Conservation (phyloP, 202 grass and related monocot species). For the Cymbopogon flexuosus region DNA sequence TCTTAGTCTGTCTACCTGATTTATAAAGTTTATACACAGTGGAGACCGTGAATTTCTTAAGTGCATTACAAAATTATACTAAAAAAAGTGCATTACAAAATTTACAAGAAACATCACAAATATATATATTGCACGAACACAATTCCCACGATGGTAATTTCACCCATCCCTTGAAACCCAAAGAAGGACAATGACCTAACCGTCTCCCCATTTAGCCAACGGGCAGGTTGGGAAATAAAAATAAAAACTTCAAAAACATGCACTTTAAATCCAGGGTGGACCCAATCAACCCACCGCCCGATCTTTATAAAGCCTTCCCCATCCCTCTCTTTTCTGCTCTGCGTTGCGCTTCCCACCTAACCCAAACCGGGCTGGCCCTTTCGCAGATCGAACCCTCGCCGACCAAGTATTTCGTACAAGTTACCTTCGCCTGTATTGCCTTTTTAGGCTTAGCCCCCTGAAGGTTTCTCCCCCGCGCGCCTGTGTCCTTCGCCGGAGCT, state of each 20-base stretch:
- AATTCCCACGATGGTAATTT: not conserved
- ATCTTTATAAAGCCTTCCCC: conserved; percentile 30
- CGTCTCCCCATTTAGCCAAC: conserved; percentile 5
- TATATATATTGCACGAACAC: not conserved
- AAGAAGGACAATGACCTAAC: not conserved
- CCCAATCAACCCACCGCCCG: not conserved
- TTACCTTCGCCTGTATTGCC: not conserved
- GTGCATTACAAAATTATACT: too few species aligned
- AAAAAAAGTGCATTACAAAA: too few species aligned
- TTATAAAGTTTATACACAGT: too few species aligned
- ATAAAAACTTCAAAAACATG: not conserved
- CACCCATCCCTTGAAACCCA: not conserved
- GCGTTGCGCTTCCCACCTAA: not conserved
- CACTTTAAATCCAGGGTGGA: conserved; percentile 21
- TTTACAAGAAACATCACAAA: too few species aligned
- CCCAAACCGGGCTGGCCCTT: not conserved
- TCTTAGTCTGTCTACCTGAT: too few species aligned
- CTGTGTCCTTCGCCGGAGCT: conserved; percentile 37
- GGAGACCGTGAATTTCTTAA: too few species aligned
- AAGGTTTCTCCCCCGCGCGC: not conserved
- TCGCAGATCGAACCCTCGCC: not conserved
- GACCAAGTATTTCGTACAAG: not conserved
- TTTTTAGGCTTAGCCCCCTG: conserved; percentile 3
- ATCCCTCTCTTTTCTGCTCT: not conserved
- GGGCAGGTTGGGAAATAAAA: not conserved